Evolutionary conservation across 2,329 filamentous ascomycete species (phyloP).

Genomic region (Talaromyces sp.): DNA sequence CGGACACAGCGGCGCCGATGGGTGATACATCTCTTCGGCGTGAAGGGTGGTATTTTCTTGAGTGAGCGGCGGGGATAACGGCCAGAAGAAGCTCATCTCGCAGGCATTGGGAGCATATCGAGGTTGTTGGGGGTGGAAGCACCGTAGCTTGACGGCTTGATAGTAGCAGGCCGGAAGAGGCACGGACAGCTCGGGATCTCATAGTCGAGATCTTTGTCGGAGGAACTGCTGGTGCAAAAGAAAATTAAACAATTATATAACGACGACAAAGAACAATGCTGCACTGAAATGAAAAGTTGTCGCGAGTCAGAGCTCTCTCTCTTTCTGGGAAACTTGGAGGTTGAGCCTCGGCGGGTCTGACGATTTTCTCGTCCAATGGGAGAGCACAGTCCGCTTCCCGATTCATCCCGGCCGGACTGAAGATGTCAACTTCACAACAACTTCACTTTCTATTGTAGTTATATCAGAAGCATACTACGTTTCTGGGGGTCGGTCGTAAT

Average conservation of each 20-base stretch:
- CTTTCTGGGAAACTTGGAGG: background rate
- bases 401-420: slow-evolving; percentile 9
- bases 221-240: background rate
- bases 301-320: background rate
- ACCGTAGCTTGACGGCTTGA: slow-evolving; percentile 22
- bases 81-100: slow-evolving; percentile 29
- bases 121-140: slow-evolving; percentile 16
- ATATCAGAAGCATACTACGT: too few species aligned
- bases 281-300: background rate
- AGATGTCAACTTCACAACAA: too few species aligned
- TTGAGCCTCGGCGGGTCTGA: background rate
- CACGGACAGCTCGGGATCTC: slow-evolving; percentile 35
- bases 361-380: background rate
- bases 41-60: slow-evolving; percentile 37
- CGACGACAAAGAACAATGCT: background rate
- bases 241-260: background rate
- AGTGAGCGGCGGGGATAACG: slow-evolving; percentile 22
- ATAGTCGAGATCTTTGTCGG: slow-evolving; percentile 18
- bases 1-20: slow-evolving; percentile 45
- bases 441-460: too few species aligned
- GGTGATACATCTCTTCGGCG: slow-evolving; percentile 37
- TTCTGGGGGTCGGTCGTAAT: too few species aligned
- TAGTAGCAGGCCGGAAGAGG: slow-evolving; percentile 33
- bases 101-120: slow-evolving; percentile 40
- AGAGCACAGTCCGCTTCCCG: slow-evolving; percentile 5